Evolutionary conservation across 2,329 filamentous ascomycete genomes (phyloP), one percentile per base, ranked within the genome.

Genomic region (Pseudogymnoascus sp.): DNA sequence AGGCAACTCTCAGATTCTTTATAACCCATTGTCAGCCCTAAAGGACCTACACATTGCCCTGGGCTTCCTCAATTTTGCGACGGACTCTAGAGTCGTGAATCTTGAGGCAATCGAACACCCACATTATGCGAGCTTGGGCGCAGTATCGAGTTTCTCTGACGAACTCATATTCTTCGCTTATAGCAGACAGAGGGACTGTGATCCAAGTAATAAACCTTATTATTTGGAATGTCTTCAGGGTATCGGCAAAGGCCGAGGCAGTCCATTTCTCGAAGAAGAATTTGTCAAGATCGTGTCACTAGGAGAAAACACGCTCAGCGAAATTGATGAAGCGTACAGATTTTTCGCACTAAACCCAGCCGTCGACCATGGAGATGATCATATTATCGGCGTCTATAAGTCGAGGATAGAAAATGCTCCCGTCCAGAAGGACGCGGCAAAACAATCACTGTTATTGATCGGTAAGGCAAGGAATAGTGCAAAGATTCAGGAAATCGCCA

Each of bases 141-240:
- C 79, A 11, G 71, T 84, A 7, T 78, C 81, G 39, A 81, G 87
- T 68, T 88, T 89, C 71, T 79, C 82, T 4, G 84, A 88, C 67
- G 68, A 74, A 1, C 73, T 86, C n/a, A 73, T 90, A 15, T 73
- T 79, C 29, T 87, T 84, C 70, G 83, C 84, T 3, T 89, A 84
- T 68, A 76, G 83, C 24, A 77, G 81, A 35, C 87, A 90, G 72
- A 74, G 78, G 24, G 70, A 74, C 7, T 79, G 78, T 59, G 57
- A 59, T 39, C 77, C 79, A 17, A 65, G 67, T 17, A 81, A 82
- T 63, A 74, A 75, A 15, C 73, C 84, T 1, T 83, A 84, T 68
- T 89, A 89, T 70, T 79, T 89, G 63, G 81, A 86, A 71, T 87
- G 83, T 67, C 75, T 90, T n/a, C 78, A 81, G 66, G 76, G 79